Conservation (phyloP, 2,329 filamentous ascomycete genomes). For the Stagonosporopsis vannaccii region DNA sequence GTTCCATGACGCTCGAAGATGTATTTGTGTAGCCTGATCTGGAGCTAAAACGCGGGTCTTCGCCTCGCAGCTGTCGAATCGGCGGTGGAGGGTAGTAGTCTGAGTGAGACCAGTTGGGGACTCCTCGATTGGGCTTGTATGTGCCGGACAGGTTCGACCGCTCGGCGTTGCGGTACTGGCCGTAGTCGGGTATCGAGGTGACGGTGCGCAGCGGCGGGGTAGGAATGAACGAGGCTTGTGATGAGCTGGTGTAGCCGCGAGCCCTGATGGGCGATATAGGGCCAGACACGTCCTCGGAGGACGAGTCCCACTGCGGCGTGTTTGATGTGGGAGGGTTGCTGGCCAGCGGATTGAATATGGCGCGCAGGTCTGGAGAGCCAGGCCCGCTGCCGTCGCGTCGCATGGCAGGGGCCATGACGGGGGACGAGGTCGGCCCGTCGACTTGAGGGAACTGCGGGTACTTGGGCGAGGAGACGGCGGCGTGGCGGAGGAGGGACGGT, state of each 20-base stretch:
- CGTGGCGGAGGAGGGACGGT: constrained; percentile 50
- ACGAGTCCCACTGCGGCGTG: constrained; percentile 34
- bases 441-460: constrained; percentile 30
- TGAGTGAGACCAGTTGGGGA: constrained; percentile 46
- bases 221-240: constrained; percentile 33
- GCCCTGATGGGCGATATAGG: constrained; percentile 26
- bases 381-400: constrained; percentile 36
- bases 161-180: constrained; percentile 36
- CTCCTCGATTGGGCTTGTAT: constrained; percentile 48
- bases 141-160: constrained; percentile 43
- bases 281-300: constrained; percentile 32
- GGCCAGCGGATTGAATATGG: constrained; percentile 44
- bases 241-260: constrained; percentile 46
- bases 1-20: constrained; percentile 64
- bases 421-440: constrained; percentile 33
- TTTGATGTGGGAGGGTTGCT: constrained; percentile 44
- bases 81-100: constrained; percentile 39
- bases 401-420: constrained; percentile 34
- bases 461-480: constrained; percentile 39
- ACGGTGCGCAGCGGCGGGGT: constrained; percentile 42
- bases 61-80: constrained; percentile 38
- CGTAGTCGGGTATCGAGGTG: constrained; percentile 50
- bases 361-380: constrained; percentile 40
- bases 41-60: constrained; percentile 63
- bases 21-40: constrained; percentile 66